Evolutionary conservation across 1,284 basidiomycete genomes (phyloP).

Genomic region (Heterobasidion irregulare): DNA sequence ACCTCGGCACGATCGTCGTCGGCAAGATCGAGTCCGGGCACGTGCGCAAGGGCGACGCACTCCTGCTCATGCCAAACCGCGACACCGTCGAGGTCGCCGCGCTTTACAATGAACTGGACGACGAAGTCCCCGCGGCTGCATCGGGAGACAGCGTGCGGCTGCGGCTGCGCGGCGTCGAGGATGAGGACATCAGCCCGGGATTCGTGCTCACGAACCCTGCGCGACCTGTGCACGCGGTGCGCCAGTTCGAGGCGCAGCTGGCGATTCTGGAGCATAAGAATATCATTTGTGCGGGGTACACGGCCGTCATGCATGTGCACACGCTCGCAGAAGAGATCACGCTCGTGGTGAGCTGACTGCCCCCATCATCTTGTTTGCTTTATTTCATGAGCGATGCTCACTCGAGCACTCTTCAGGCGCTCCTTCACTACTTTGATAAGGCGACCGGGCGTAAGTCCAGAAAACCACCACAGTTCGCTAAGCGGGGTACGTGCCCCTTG

Average conservation of each 20-base stretch:
- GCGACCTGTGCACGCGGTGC: conserved; percentile 83
- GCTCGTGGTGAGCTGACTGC: conserved; percentile 50
- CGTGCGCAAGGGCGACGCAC: conserved; percentile 76
- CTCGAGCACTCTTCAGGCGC: conserved; percentile 38
- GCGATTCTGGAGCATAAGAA: conserved; percentile 93
- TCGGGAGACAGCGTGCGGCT: conserved; percentile 93
- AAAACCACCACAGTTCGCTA: conserved; percentile 92
- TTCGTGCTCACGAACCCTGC: conserved; percentile 80
- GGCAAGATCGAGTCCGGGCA: conserved; percentile 94
- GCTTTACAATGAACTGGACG: conserved; percentile 88
- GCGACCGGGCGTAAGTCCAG: conserved; percentile 88
- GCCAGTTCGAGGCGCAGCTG: conserved; percentile 91
- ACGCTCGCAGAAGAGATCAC: conserved; percentile 88
- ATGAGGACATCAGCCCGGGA: conserved; percentile 88
- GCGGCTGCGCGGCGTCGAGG: conserved; percentile 82
- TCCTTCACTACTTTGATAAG: conserved; percentile 94
- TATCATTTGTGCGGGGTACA: conserved; percentile 93
- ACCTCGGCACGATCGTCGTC: conserved; percentile 93
- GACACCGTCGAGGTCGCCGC: conserved; percentile 73
- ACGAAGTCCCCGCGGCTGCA: conserved; percentile 72
- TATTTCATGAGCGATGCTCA: neutral
- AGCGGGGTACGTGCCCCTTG: conserved; percentile 32
- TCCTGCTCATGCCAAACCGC: conserved; percentile 90
- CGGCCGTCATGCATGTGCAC: conserved; percentile 89
- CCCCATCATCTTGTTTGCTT: neutral